Percentiles rank a stretch among this genome's conserved stretches.
These are phyloP conservation scores for Hordeum vulgare DNA, from an alignment of 176 grass and related monocot species.

Conservation along the genomic window DNA sequence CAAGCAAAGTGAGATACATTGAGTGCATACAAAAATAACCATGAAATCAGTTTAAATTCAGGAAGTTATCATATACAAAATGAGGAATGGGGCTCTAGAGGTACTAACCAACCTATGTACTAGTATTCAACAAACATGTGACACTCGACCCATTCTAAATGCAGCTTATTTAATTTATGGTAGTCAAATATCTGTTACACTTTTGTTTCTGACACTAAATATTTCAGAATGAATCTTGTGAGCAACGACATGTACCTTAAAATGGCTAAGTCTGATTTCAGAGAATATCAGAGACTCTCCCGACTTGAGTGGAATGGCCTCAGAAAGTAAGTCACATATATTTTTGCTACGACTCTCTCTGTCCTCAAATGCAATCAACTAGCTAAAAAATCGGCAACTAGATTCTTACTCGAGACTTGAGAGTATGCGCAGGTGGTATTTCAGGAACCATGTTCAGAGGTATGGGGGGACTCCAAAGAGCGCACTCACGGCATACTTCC, in stretches of 20 bases:
- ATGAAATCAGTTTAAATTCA: too few relatives aligned
- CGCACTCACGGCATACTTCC: constrained; percentile 34
- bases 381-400: too few relatives aligned
- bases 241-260: constrained; percentile 47
- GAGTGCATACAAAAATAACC: too few relatives aligned
- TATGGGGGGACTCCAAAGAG: not conserved
- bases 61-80: too few relatives aligned
- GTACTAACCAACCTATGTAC: not conserved
- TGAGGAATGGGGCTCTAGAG: not conserved
- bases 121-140: too few relatives aligned
- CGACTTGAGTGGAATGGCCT: constrained; percentile 41
- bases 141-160: too few relatives aligned
- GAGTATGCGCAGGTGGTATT: constrained; percentile 37
- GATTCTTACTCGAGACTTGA: too few relatives aligned
- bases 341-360: not conserved
- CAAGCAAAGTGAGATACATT: too few relatives aligned
- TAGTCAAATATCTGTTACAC: too few relatives aligned
- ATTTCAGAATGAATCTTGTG: constrained; percentile 46
- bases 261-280: constrained; percentile 47
- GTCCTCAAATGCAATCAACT: not conserved
- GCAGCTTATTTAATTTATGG: too few relatives aligned
- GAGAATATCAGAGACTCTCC: constrained; percentile 28
- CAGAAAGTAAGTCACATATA: constrained; percentile 14
- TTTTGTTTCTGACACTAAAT: not conserved
- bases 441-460: not conserved